Conservation (phyloP, 1,284 basidiomycete species). For the Trichosporon ovoides region DNA sequence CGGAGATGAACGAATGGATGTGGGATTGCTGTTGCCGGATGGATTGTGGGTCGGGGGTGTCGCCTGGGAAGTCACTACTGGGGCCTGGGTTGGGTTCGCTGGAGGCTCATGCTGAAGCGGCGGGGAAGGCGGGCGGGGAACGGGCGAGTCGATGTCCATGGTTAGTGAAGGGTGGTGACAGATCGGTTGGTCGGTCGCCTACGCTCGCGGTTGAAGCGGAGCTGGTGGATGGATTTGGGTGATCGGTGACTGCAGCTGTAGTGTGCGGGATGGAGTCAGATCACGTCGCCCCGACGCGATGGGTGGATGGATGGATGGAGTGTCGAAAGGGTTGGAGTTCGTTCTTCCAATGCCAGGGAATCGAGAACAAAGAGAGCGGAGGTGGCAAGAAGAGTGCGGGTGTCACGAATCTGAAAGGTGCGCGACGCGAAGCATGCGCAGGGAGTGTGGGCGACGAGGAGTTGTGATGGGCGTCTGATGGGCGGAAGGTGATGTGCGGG, state of each 20-base stretch:
- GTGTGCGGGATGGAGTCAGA: not conserved
- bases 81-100: not conserved
- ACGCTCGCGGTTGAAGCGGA: not conserved
- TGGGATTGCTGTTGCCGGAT: not conserved
- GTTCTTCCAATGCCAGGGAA: too few relatives aligned
- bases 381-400: not conserved
- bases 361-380: too few relatives aligned
- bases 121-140: constrained; percentile 15
- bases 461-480: not conserved
- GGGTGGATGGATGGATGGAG: constrained; percentile 2
- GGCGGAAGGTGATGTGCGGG: not conserved
- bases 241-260: too few relatives aligned
- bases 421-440: not conserved
- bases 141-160: constrained; percentile 20
- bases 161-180: not conserved
- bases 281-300: constrained; percentile 3
- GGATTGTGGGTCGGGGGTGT: too few relatives aligned
- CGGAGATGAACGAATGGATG: not conserved
- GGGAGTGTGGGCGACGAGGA: not conserved
- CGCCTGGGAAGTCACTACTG: not conserved
- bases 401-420: not conserved
- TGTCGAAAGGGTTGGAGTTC: not conserved
- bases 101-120: not conserved
- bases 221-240: not conserved
- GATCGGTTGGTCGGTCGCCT: not conserved